Evolutionary conservation across 2,329 filamentous ascomycete genomes (phyloP), one percentile per base, ranked within the genome.

Genomic region (Tetracladium maxilliforme): DNA sequence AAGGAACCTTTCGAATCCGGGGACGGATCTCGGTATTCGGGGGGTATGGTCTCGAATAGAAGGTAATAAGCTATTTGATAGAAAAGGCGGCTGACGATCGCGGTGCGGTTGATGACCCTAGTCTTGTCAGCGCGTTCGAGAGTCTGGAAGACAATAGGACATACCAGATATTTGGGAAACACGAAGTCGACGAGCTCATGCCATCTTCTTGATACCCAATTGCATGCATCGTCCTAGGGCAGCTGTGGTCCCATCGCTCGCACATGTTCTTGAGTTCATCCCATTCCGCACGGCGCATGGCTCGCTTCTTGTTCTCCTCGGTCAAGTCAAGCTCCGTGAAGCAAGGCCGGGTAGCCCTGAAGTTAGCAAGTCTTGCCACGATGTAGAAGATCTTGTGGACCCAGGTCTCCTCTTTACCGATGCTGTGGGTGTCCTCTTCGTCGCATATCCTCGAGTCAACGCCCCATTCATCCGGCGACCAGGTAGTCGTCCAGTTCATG

Each of bases 381-480:
- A 93, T 77, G 50, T 86, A 93, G 19, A 94, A 59, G 33, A 93
- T 92, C 15, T 81, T 71, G 42, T 92, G 78, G 11, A 84, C 79
- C 84, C 87, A 94, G 7, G 76, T 44, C 41, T 92, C 82, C 47
- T 93, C 83, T 19, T 69, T 61, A 8, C 74, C 77, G 6, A 26
- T 6, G n/a, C n/a, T n/a, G n/a, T n/a, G n/a, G n/a, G 59, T 53
- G 29, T 67, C 56, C 5, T 59, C 60, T 22, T 64, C 57, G 6
- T 59, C 55, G 6, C 54, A 52, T 39, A 90, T 77, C 37, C 78
- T 66, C 61, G 90, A 71, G 39, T 92, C 75, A 11, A 94, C 60
- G 2, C 79, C 80, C 86, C 87, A 94, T 8, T 81, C 70, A 38
- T 93, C 82, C 1, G 84, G 86, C 27, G 92, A 73, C 82, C 84